Base-by-base conservation (phyloP, 2,329 filamentous ascomycete species). In the Xylariaceae sp. region DNA sequence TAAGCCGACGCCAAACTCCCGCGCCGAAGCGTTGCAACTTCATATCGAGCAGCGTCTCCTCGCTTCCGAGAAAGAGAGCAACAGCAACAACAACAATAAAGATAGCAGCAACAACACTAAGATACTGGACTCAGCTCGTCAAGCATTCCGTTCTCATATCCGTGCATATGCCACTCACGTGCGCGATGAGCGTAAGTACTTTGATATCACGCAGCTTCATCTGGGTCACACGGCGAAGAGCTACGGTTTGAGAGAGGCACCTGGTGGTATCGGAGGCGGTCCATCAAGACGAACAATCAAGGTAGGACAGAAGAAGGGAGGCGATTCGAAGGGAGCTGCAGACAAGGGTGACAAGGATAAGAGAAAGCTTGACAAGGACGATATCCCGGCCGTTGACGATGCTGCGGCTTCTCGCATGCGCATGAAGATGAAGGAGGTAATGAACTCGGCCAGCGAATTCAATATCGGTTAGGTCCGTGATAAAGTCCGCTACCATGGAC, bases 161-260 rank as follows among this genome's bases (percentile, higher is more conserved):
- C 83, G 94, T 57, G 94, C 94, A 0, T 99, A 99, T 73, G 92
- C 94, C 2, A 99, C 94, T 0, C 94, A 99, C 74, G 84, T 93
- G 34, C 87, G 89, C 35, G 87, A 88, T 49, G 94, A 99, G 76
- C 83, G 94, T 55, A 79, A 80, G 55, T 92, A 89, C 72, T 99
- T 99, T 73, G 90, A 97, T 73, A 95, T 97, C 74, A 92, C 90
- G 61, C 85, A 90, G 69, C 77, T 99, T 51, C 94, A 99, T 73
- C 77, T 97, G 6, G 94, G 94, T 2, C 94, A 99, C 78, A 78
- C 94, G 65, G 93, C 93, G 6, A 99, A 99, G 79, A 90, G 89
- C 30, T 99, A 96, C 72, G 94, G 87, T 1, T 77, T 99, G 66
- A 82, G 95, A 64, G 94, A 99, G 73, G 86, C 90, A 37, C 94